Base-by-base conservation (phyloP, 73 alveolate species). In the Durusdinium trenchii region DNA sequence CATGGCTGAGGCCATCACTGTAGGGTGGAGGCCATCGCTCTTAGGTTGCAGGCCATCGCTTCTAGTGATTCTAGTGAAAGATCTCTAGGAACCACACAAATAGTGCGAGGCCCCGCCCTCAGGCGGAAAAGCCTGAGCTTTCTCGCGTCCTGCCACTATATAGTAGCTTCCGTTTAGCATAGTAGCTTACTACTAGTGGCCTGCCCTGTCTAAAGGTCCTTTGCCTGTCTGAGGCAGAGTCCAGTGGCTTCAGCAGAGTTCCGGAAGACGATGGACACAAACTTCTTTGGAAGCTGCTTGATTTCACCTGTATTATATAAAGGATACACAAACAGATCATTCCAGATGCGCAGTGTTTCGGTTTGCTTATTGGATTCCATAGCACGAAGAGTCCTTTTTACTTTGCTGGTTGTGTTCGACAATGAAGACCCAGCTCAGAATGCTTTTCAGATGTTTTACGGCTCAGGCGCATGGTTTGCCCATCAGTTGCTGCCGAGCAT, bases 191-290 rank as follows among this genome's bases (percentile, higher is more conserved):
- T 60, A 23, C n/a, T 60, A 23, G 73, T 60, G 73, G 30, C 73
- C 30, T 23, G 73, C 73, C 73, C 18, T 60, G 73, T 23, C 73
- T 60, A 23, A n/a, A n/a, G n/a, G n/a, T n/a, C n/a, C n/a, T 36
- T 78, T 26, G 86, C 10, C n/a, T 45, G 6, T 40, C 60, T 43
- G 61, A 78, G 89, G 89, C 89, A 43, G 64, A 45, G 76, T 3
- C 73, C 76, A 38, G 51, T 84, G 51, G 48, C 94, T 32, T 61
- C 94, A 28, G 14, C 50, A 52, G 94, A 84, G 38, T 75, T 84
- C 54, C 94, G 94, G 51, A 30, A 75, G 76, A 84, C 94, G 52
- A 84, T 84, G 78, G 94, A 84, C 36, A 84, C 94, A 73, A 84
- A 84, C 94, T 84, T 84, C 51, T 36, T 84, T 40, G 94, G 94